Base-by-base conservation (phyloP, 2,329 filamentous ascomycete species). In the Amylocarpus encephaloides region DNA sequence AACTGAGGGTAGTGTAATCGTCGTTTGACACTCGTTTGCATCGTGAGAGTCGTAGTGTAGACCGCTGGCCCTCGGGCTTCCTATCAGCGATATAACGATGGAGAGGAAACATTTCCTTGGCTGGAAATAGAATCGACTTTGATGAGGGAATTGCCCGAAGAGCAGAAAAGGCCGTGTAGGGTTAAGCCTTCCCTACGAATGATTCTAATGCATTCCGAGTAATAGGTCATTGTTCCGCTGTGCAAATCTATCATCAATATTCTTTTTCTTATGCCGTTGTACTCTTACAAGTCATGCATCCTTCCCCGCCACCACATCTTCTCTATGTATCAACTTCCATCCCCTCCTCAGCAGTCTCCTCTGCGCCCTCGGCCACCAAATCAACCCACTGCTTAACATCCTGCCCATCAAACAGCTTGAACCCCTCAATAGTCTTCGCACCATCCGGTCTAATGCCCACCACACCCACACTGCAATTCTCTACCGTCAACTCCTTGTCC, bases 401-500 rank as follows among this genome's bases (percentile, higher is more conserved):
- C 67, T 89, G 83, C 12, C 90, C 91, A 68, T 98, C 93, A 64
- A 87, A 93, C 59, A 95, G 76, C 75, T 87, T 88, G 73, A 97
- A 97, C 57, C 80, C 80, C 76, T 97, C 88, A 30, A 86, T 71
- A 48, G 66, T 71, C 69, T 77, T 75, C 48, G 73, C 73, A 6
- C 72, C 71, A 53, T 71, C 70, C 56, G 69, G 69, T 49, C 72
- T 73, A 43, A 81, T 61, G 9, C 91, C 91, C 18, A 91, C 87
- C 54, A 96, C 77, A 34, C 88, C 91, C 48, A 98, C 80, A 61
- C 89, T 95, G 48, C 91, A 95, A 74, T 98, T 98, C 69, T 97
- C 93, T 36, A 96, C 82, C 49, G 92, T 97, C 68, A 98, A 74
- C 78, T 97, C 91, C 76, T 94, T 95, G 72, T 98, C 93, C 79